Conservation (phyloP, 305 asterid species). For the Plantago lanceolata region DNA sequence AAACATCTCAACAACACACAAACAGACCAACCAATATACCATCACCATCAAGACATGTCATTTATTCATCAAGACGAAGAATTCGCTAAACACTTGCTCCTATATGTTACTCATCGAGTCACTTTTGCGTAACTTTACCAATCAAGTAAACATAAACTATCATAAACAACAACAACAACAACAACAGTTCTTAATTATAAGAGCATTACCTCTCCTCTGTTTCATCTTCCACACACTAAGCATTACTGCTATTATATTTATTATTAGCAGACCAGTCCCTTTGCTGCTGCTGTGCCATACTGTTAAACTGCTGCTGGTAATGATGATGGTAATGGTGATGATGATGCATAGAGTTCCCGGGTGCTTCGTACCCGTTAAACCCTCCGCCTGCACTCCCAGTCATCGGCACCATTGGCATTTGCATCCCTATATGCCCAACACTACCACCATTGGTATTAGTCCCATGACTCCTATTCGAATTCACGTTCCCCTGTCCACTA, state of each 20-base stretch:
- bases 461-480: conserved; percentile 3
- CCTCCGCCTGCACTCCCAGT: conserved; percentile 35
- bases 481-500: conserved; percentile 21
- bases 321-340: conserved; percentile 29
- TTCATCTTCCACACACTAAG: conserved; percentile 23
- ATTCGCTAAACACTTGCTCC: background rate
- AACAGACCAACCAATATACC: no score
- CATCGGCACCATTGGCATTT: conserved; percentile 51
- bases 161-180: conserved; percentile 4
- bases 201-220: conserved; percentile 32
- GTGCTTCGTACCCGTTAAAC: conserved; percentile 36
- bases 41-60: no score
- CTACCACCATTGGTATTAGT: background rate
- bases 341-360: conserved; percentile 31
- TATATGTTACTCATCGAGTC: background rate
- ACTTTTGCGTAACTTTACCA: conserved; percentile 31
- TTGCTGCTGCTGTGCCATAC: conserved; percentile 55
- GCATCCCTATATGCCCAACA: conserved; percentile 29
- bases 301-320: conserved; percentile 44
- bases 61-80: no score
- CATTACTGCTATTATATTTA: conserved; percentile 30
- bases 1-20: no score
- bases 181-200: background rate
- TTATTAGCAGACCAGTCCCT: conserved; percentile 54
- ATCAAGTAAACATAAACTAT: background rate